Evolutionary conservation across 2,329 filamentous ascomycete species (phyloP).

Genomic region (Lasiodiplodia sp.): DNA sequence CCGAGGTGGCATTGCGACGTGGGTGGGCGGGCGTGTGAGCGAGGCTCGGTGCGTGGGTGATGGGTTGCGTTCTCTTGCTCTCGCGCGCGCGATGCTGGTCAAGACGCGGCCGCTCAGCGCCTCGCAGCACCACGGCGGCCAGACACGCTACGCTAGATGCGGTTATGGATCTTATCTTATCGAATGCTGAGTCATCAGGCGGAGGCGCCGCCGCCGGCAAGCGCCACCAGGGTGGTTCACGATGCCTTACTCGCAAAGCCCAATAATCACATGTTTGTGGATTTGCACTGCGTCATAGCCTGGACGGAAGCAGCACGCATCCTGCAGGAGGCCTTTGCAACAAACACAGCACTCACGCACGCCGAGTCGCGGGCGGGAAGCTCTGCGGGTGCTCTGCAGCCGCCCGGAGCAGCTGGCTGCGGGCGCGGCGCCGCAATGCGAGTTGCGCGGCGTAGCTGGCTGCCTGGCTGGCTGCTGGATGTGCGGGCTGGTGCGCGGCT

Average conservation of each 20-base stretch:
- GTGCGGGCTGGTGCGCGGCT: conserved; percentile 13
- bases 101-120: conserved; percentile 3
- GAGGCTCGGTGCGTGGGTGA: conserved; percentile 6
- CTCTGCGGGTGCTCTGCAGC: conserved; percentile 10
- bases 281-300: conserved; percentile 15
- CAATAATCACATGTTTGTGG: conserved; percentile 18
- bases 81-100: conserved; percentile 20
- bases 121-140: neutral
- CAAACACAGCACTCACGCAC: conserved; percentile 10
- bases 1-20: conserved; percentile 25
- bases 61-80: conserved; percentile 7
- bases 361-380: conserved; percentile 15
- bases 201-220: neutral
- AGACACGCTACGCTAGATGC: neutral
- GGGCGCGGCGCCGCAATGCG: neutral
- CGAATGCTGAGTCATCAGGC: neutral
- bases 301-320: conserved; percentile 16
- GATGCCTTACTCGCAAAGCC: conserved; percentile 11
- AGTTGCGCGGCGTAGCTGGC: neutral
- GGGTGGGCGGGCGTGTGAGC: neutral
- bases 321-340: conserved; percentile 15
- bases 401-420: conserved; percentile 1
- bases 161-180: neutral
- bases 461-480: conserved; percentile 13
- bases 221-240: conserved; percentile 16